phyloP scores from a whole-genome alignment of 2,329 filamentous ascomycete genomes.

The Malbranchea cinnamomea region DNA sequence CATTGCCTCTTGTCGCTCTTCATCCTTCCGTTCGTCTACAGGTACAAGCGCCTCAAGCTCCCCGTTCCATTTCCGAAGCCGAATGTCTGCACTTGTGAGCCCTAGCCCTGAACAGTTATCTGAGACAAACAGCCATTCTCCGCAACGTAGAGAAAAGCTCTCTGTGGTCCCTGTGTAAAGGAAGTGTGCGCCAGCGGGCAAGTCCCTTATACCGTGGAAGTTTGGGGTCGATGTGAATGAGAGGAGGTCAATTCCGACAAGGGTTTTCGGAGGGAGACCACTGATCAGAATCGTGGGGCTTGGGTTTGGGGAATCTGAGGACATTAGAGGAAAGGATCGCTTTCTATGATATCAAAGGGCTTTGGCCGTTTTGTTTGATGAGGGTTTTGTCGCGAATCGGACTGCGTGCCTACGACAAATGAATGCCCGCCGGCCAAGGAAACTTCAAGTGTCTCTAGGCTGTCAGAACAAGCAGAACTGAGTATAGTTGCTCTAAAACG shows the following conservation, averaged over 20 bases:
- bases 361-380: too few species aligned
- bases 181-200: slow-evolving; percentile 46
- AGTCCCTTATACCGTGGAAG: slow-evolving; percentile 45
- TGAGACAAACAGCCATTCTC: slow-evolving; percentile 43
- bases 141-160: slow-evolving; percentile 45
- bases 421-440: too few species aligned
- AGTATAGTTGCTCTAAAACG: too few species aligned
- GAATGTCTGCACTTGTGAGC: slow-evolving; percentile 28
- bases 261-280: slow-evolving; percentile 30
- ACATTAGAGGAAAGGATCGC: too few species aligned
- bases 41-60: slow-evolving; percentile 23
- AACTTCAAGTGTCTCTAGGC: too few species aligned
- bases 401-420: too few species aligned
- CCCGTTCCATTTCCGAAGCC: slow-evolving; percentile 40
- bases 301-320: slow-evolving; percentile 14
- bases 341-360: too few species aligned
- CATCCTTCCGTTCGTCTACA: slow-evolving; percentile 18
- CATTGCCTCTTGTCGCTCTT: slow-evolving; percentile 33
- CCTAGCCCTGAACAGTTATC: slow-evolving; percentile 9
- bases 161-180: slow-evolving; percentile 44
- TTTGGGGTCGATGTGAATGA: slow-evolving; percentile 48
- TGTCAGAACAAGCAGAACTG: too few species aligned
- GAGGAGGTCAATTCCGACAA: slow-evolving; percentile 39
- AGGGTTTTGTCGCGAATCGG: too few species aligned
- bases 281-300: slow-evolving; percentile 31